Conservation (phyloP, 2,329 filamentous ascomycete species). For the Chaetomium strumarium region DNA sequence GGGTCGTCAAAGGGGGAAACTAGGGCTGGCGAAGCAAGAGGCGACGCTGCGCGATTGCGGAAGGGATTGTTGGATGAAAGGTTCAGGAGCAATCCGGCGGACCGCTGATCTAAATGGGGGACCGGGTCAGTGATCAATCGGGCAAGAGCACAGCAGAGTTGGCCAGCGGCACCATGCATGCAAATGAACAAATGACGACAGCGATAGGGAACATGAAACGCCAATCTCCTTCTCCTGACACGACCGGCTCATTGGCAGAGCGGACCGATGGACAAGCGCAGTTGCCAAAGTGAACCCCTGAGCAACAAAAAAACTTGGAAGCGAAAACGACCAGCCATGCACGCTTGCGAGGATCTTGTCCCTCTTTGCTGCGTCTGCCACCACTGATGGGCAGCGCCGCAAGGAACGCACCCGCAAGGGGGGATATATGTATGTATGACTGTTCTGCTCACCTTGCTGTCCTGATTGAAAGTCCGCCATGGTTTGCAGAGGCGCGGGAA, state of each 20-base stretch:
- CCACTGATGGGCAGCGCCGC: slow-evolving; percentile 5
- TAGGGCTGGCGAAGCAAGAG: slow-evolving; percentile 32
- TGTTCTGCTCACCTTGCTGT: slow-evolving; percentile 24
- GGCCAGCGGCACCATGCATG: slow-evolving; percentile 33
- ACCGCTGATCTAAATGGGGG: slow-evolving; percentile 38
- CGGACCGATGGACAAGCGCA: slow-evolving; percentile 29
- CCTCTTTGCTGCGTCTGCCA: slow-evolving; percentile 8
- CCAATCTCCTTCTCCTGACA: slow-evolving; percentile 42
- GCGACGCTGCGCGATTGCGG: slow-evolving; percentile 65
- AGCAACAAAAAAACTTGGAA: slow-evolving; percentile 23
- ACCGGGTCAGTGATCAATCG: slow-evolving; percentile 20
- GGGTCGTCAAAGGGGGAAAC: slow-evolving; percentile 57
- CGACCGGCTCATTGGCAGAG: slow-evolving; percentile 35
- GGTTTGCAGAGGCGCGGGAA: slow-evolving; percentile 16
- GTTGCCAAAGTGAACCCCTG: slow-evolving; percentile 16
- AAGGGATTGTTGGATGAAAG: slow-evolving; percentile 79
- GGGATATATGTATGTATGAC: neutral
- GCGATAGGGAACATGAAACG: slow-evolving; percentile 42
- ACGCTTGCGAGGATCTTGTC: slow-evolving; percentile 16
- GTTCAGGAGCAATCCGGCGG: slow-evolving; percentile 55
- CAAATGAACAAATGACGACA: slow-evolving; percentile 40
- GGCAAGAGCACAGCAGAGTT: slow-evolving; percentile 16
- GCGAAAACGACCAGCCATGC: slow-evolving; percentile 18
- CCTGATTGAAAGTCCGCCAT: slow-evolving; percentile 24
- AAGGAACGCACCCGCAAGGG: slow-evolving; percentile 3